A percentile compares a stretch with the other conserved stretches of the same genome.
Evolutionary conservation across 2,329 filamentous ascomycete genomes (phyloP).

Genomic region (Monosporascus sp.): DNA sequence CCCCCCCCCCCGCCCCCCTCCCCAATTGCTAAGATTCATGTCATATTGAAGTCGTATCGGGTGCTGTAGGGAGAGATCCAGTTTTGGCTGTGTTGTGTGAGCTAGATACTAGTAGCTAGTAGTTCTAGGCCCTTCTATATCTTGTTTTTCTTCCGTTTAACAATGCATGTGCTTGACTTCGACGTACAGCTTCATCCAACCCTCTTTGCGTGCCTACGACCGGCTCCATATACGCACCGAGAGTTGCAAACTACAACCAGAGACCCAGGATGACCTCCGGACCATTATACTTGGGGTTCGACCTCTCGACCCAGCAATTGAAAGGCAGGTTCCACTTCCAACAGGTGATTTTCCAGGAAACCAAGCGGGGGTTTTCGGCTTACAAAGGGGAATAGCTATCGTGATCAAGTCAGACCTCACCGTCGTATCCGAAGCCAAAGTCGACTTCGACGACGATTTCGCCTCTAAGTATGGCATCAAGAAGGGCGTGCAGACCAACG

Average conservation of each 20-base stretch:
- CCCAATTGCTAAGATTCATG: background rate
- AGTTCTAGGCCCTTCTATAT: background rate
- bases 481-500: slow-evolving; percentile 84
- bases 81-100: background rate
- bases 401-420: slow-evolving; percentile 79
- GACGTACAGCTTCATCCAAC: too few relatives aligned
- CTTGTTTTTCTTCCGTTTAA: too few relatives aligned
- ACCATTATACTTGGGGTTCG: slow-evolving; percentile 83
- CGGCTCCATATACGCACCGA: background rate
- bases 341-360: background rate
- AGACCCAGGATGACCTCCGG: slow-evolving; percentile 32
- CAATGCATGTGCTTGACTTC: too few relatives aligned
- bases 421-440: slow-evolving; percentile 78
- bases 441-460: slow-evolving; percentile 90
- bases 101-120: background rate
- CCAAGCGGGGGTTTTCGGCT: background rate
- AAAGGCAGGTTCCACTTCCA: slow-evolving; percentile 57
- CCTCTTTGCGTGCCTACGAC: background rate
- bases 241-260: background rate
- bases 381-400: slow-evolving; percentile 51
- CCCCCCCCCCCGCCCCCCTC: background rate
- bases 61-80: background rate
- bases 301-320: slow-evolving; percentile 93
- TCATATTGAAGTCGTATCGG: background rate
- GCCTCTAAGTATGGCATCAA: slow-evolving; percentile 66